Percentiles rank a stretch among this genome's conserved stretches.
Conservation (phyloP, 2,329 filamentous ascomycete genomes). For the Sarocladiaceae sp. region DNA sequence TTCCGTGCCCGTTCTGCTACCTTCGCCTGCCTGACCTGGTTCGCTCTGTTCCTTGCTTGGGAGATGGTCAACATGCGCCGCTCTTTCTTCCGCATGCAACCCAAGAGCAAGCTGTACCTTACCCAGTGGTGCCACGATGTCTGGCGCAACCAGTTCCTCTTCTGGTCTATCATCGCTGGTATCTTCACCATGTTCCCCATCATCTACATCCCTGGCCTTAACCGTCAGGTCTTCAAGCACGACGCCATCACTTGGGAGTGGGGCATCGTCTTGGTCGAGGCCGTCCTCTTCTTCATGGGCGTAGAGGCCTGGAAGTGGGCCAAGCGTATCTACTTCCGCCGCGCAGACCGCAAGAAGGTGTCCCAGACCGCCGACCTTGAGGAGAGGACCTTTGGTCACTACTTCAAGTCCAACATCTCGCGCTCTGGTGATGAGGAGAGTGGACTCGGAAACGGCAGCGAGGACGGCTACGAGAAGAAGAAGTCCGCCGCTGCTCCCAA, state of each 20-base stretch:
- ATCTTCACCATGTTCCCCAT: constrained; percentile 43
- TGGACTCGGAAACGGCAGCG: constrained; percentile 6
- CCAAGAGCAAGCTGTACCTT: constrained; percentile 51
- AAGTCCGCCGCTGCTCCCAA: background rate
- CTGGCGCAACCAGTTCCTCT: constrained; percentile 67
- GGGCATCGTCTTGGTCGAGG: constrained; percentile 50
- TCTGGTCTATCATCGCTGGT: constrained; percentile 52
- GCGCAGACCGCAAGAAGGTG: constrained; percentile 18
- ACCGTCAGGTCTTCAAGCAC: constrained; percentile 54
- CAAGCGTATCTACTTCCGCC: constrained; percentile 41
- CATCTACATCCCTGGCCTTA: constrained; percentile 55
- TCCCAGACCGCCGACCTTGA: constrained; percentile 34
- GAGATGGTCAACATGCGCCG: constrained; percentile 68
- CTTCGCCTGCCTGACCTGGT: constrained; percentile 71
- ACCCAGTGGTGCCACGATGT: constrained; percentile 63
- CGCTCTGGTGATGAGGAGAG: constrained; percentile 7
- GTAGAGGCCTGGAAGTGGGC: constrained; percentile 54
- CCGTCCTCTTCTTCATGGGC: constrained; percentile 50
- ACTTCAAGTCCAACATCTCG: constrained; percentile 16
- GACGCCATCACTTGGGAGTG: constrained; percentile 57
- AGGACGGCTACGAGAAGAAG: constrained; percentile 3
- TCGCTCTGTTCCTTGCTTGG: constrained; percentile 71
- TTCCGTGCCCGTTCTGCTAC: constrained; percentile 68
- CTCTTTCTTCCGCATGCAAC: constrained; percentile 70
- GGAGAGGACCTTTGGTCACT: constrained; percentile 33